Base-by-base conservation (phyloP, 208 protist species). In the Wallacemonas sp. region DNA sequence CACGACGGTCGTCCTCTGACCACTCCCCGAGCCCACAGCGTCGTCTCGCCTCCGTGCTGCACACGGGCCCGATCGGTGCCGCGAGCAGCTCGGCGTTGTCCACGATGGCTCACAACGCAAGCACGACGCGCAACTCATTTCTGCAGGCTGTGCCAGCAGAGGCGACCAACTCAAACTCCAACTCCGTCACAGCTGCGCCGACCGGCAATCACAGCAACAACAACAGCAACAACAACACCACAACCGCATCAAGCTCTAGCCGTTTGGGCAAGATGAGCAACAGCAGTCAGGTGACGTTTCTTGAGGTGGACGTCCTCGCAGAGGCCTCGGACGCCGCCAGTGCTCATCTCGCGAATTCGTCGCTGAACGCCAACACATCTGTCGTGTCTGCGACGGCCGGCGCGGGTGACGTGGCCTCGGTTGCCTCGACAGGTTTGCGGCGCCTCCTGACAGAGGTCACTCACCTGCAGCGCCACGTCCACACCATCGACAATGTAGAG, bases 401-500 rank as follows among this genome's bases (percentile, higher is more conserved):
- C n/a, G 34, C 62, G 0, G 27, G 27, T 1, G 57, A 69, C 23
- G 65, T 61, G 24, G 33, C 75, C 1, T 29, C 54, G 33, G 38
- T 33, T 47, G 39, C 17, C 38, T 4, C 62, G 68, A 46, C 63
- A 52, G 14, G 71, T 76, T 38, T 76, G 61, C 52, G 74, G 78
- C 23, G 52, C 6, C 55, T 48, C 5, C 77, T 94, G 21, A 92
- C 88, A 0, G 61, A 80, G 49, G 61, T 78, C 17, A 49, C 60
- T 17, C 32, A 67, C 55, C 79, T 81, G 34, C 83, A 82, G 39
- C 75, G 70, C 8, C 81, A 94, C 61, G 67, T 83, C 14, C 88
- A 94, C 70, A 69, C 65, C 43, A 78, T 94, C 33, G 88, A 94
- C 70, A 77, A 74, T 9, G 36, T 83, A 1, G 78, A 76, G 54